A percentile compares a stretch with the other conserved stretches of the same genome.
Conservation (phyloP, 345 rosid species). For the Ceriops tagal region DNA sequence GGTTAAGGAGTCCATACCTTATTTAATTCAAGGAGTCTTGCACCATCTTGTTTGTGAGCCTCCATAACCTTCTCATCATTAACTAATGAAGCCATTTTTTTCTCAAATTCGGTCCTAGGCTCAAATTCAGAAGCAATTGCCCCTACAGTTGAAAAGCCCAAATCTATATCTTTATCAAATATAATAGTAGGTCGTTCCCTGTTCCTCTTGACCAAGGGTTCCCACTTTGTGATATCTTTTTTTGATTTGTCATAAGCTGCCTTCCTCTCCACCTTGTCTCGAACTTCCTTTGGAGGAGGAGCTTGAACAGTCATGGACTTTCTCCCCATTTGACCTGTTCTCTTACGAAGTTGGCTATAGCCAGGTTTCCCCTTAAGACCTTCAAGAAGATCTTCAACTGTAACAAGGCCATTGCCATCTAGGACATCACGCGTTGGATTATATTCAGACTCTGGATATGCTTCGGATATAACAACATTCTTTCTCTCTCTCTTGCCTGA, state of each 20-base stretch:
- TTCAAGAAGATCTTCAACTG: constrained; percentile 59
- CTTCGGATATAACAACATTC: constrained; percentile 52
- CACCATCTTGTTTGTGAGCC: constrained; percentile 82
- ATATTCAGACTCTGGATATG: constrained; percentile 85
- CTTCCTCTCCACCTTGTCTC: constrained; percentile 72
- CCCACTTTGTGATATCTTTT: constrained; percentile 70
- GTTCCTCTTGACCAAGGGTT: constrained; percentile 69
- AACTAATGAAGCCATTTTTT: constrained; percentile 74
- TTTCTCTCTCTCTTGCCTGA: constrained; percentile 60
- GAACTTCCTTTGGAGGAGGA: constrained; percentile 68
- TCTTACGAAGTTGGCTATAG: constrained; percentile 53
- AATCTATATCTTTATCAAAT: constrained; percentile 64
- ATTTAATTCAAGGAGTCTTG: constrained; percentile 79
- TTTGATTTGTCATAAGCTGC: constrained; percentile 54
- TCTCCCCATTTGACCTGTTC: constrained; percentile 41
- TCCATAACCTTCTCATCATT: constrained; percentile 53
- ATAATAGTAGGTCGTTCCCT: constrained; percentile 78
- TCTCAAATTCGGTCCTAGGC: constrained; percentile 92
- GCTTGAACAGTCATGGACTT: constrained; percentile 60
- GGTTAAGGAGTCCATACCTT: constrained; percentile 39
- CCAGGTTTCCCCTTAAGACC: constrained; percentile 65
- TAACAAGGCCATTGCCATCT: constrained; percentile 57
- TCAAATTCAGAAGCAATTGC: constrained; percentile 91
- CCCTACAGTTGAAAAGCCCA: constrained; percentile 83
- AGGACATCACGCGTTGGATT: constrained; percentile 82